A percentile compares a stretch with the other conserved stretches of the same genome.
Evolutionary conservation across 345 rosid genomes (phyloP).

Genomic region (Gossypium mustelinum): DNA sequence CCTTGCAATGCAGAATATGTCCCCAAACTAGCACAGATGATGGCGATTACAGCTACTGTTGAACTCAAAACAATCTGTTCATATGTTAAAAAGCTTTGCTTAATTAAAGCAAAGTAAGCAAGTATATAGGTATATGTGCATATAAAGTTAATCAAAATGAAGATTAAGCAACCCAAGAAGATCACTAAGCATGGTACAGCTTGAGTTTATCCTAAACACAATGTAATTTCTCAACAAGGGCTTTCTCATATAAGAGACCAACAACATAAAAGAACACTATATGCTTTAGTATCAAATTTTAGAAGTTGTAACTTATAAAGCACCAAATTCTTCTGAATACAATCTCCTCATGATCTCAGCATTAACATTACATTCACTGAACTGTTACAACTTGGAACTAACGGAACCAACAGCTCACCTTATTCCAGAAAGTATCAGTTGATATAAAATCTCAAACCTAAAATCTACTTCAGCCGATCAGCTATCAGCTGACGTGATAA

Average conservation of each 20-base stretch:
- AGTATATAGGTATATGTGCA: not conserved
- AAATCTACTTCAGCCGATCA: not conserved
- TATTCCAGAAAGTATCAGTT: not conserved
- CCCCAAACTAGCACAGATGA: slow-evolving; percentile 54
- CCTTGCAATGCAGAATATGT: slow-evolving; percentile 51
- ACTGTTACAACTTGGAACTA: not conserved
- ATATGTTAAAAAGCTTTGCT: not conserved
- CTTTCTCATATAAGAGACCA: not conserved
- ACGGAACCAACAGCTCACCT: not conserved
- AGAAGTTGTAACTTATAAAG: no score
- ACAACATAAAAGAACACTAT: not conserved
- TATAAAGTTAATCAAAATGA: not conserved
- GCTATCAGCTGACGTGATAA: not conserved
- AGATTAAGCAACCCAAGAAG: not conserved
- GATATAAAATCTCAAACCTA: not conserved
- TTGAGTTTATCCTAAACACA: not conserved
- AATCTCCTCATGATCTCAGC: not conserved
- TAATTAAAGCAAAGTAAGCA: not conserved
- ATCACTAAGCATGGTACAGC: not conserved
- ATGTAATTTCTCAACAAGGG: not conserved
- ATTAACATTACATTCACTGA: not conserved
- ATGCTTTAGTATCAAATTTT: not conserved
- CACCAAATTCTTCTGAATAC: no score
- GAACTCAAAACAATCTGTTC: slow-evolving; percentile 48
- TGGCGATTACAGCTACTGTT: slow-evolving; percentile 37